Conservation (phyloP, 441 rosid genomes). For the Populus hybrid region DNA sequence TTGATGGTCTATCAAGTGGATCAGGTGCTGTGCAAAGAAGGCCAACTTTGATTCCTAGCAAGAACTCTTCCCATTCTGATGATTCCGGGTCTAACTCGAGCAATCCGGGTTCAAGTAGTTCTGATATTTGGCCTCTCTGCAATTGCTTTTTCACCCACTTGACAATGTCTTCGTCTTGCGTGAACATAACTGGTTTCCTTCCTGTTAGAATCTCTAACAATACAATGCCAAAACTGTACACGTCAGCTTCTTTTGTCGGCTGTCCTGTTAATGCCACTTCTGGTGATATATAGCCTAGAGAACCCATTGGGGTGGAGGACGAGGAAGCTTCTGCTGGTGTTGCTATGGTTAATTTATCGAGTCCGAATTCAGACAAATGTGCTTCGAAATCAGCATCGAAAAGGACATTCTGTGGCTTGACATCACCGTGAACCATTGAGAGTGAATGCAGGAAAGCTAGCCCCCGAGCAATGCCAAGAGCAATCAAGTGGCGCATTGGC, state of each 20-base stretch:
- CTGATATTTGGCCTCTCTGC: constrained; percentile 82
- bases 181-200: constrained; percentile 88
- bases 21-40: constrained; percentile 89
- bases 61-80: constrained; percentile 98
- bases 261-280: constrained; percentile 73
- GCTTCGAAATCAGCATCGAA: constrained; percentile 73
- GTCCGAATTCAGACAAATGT: constrained; percentile 79
- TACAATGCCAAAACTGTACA: constrained; percentile 92
- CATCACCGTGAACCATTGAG: constrained; percentile 79
- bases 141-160: constrained; percentile 98
- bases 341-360: constrained; percentile 49
- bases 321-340: constrained; percentile 65
- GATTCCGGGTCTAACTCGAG: constrained; percentile 96
- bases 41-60: constrained; percentile 96
- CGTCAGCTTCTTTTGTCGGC: constrained; percentile 70
- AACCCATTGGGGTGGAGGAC: constrained; percentile 63
- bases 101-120: constrained; percentile 84
- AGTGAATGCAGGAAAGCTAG: constrained; percentile 81
- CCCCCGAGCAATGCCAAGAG: constrained; percentile 89
- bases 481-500: constrained; percentile 99
- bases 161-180: constrained; percentile 90
- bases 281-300: constrained; percentile 77
- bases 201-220: constrained; percentile 86
- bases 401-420: constrained; percentile 85
- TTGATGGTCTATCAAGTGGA: constrained; percentile 84